Evolutionary conservation across 805 yeast species (phyloP), one percentile per base, ranked within the genome.

Genomic region (Starmerella apicola): DNA sequence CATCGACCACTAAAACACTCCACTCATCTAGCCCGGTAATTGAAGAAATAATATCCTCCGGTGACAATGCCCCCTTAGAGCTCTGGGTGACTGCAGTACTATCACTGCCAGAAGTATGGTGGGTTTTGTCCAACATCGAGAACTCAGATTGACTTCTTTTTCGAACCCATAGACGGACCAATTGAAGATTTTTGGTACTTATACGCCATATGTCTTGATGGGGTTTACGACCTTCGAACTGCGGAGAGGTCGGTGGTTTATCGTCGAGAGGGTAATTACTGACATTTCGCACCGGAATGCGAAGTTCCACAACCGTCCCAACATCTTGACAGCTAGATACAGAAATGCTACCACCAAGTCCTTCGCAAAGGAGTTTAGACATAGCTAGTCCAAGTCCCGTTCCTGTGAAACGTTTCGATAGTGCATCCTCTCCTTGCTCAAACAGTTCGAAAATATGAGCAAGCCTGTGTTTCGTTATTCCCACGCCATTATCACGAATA

Each of bases 371-470:
- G 59, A 86, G 95, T 44, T 85, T 70, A 60, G 95, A 86, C 56
- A 88, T 86, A 0, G 78, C 70, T 36, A 88, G 68, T 0, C 98
- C 98, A 32, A 88, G 66, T 4, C 98, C 98, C 0, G 96, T 85
- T 47, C 98, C 98, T 42, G 95, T 95, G 55, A 81, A 79, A 36
- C 86, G 81, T 57, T 95, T 70, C 2, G 94, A 79, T 29, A 86
- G 67, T 0, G 95, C 84, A 58, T 84, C 95, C 54, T 88, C 97
- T 36, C 97, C 97, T 61, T 88, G 98, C 17, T 84, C 83, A 63
- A 88, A 88, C 1, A 95, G 95, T 55, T 88, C 95, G 60, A 88
- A 88, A 1, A 88, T 88, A 43, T 80, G 75, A 32, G 78, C 78
- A 53, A 84, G 94, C 38, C 83, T 62, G 1, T 76, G 72, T 19